A percentile compares a stretch with the other conserved stretches of the same genome.
Conservation (phyloP, 257 asterid species). For the Scutellaria barbata region DNA sequence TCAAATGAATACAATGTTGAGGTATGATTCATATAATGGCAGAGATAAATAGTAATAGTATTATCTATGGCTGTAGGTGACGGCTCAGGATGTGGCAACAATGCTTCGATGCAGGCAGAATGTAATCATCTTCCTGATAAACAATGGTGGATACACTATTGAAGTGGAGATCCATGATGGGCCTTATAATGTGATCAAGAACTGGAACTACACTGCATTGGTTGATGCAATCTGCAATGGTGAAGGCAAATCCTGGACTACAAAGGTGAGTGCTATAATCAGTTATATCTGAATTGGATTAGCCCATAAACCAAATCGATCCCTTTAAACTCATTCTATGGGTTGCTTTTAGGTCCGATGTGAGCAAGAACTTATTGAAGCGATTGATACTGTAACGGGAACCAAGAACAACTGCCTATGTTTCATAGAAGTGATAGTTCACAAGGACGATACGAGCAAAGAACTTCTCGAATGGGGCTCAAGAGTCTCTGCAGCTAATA, state of each 20-base stretch:
- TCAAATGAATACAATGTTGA: too few relatives aligned
- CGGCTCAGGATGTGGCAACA: constrained; percentile 72
- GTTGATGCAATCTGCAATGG: constrained; percentile 71
- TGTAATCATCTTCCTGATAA: constrained; percentile 64
- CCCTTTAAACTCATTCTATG: neutral
- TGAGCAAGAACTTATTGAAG: constrained; percentile 63
- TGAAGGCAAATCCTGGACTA: constrained; percentile 74
- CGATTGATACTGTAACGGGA: constrained; percentile 56
- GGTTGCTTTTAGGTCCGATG: constrained; percentile 43
- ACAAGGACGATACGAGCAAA: constrained; percentile 74
- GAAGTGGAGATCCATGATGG: constrained; percentile 83
- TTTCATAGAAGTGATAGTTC: constrained; percentile 70
- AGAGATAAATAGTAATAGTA: too few relatives aligned
- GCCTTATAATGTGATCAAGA: constrained; percentile 76
- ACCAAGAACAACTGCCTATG: constrained; percentile 61
- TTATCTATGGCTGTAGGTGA: constrained; percentile 45
- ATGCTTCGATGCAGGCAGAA: constrained; percentile 67
- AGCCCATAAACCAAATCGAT: neutral
- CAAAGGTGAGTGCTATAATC: constrained; percentile 45
- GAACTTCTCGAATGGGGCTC: constrained; percentile 86
- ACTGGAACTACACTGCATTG: constrained; percentile 69
- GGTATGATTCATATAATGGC: too few relatives aligned
- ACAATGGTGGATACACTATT: constrained; percentile 76
- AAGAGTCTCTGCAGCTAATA: constrained; percentile 66
- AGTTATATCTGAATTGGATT: neutral